A percentile compares a stretch with the other conserved stretches of the same genome.
phyloP scores from a whole-genome alignment of 495 filamentous ascomycete species.

The Schizothecium vesticola region DNA sequence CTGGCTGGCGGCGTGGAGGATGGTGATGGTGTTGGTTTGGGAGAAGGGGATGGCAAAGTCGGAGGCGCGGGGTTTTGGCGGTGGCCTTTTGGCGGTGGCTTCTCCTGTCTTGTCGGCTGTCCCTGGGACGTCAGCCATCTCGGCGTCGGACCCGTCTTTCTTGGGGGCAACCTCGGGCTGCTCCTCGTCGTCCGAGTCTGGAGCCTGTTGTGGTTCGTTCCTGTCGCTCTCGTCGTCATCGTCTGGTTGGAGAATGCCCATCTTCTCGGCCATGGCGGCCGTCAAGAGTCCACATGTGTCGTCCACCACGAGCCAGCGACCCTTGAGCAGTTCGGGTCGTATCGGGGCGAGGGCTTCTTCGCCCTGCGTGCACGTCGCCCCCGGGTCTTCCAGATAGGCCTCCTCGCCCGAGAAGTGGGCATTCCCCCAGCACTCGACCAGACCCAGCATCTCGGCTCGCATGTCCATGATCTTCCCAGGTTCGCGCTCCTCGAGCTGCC shows the following conservation, averaged over 20 bases:
- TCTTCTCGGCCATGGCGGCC: conserved; percentile 83
- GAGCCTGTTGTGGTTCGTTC: conserved; percentile 6
- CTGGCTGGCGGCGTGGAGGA: conserved; percentile 83
- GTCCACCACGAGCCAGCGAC: conserved; percentile 84
- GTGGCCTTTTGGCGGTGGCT: conserved; percentile 13
- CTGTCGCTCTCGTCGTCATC: conserved; percentile 37
- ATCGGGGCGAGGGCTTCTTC: conserved; percentile 20
- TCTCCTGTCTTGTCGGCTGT: neutral
- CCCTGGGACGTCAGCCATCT: conserved; percentile 18
- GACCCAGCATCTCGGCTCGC: conserved; percentile 74
- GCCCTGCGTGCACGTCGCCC: conserved; percentile 20
- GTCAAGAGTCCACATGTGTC: conserved; percentile 84
- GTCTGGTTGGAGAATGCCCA: conserved; percentile 68
- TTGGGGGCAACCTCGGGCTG: conserved; percentile 4
- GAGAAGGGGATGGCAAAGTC: conserved; percentile 44
- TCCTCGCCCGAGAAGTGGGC: conserved; percentile 44
- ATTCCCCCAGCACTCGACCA: conserved; percentile 53
- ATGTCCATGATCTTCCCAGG: conserved; percentile 77
- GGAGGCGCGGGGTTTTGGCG: conserved; percentile 27
- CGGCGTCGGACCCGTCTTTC: conserved; percentile 11
- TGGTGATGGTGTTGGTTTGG: conserved; percentile 73
- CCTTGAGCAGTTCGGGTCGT: conserved; percentile 32
- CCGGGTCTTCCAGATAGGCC: conserved; percentile 25
- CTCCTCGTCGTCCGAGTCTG: conserved; percentile 15
- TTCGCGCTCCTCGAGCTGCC: conserved; percentile 72